Conservation (phyloP, 2,329 filamentous ascomycete genomes). For the Trichoderma atroviride region DNA sequence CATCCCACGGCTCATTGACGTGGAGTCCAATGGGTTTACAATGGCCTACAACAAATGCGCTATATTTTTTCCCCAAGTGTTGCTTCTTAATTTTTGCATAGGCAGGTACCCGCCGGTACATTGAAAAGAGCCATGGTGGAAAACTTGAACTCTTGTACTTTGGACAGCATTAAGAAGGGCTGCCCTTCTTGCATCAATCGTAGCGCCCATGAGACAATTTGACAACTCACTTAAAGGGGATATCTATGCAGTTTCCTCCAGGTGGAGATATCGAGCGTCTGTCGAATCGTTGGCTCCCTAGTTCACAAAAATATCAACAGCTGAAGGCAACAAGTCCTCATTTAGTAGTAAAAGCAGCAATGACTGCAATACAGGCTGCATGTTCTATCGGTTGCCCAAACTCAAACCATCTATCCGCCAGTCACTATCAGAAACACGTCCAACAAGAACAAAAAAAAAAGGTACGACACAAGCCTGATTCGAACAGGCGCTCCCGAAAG, state of each 20-base stretch:
- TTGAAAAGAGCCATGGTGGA: neutral
- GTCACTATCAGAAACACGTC: neutral
- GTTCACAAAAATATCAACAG: too few species aligned
- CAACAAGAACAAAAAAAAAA: neutral
- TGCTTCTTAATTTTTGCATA: neutral
- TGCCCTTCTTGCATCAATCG: neutral
- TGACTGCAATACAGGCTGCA: neutral
- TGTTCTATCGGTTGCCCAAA: neutral
- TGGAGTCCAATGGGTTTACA: neutral
- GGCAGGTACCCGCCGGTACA: neutral
- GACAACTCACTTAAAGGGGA: neutral
- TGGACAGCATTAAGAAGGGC: neutral
- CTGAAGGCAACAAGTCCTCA: neutral
- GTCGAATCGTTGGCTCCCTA: neutral
- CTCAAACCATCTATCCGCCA: neutral
- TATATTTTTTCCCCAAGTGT: neutral
- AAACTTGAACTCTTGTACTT: neutral
- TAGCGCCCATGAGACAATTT: neutral
- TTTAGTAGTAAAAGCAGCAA: neutral
- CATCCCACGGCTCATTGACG: too few species aligned
- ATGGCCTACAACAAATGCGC: neutral
- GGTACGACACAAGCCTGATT: slow-evolving; percentile 24
- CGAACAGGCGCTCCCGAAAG: slow-evolving; percentile 26
- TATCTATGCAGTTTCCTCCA: neutral
- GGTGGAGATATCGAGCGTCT: neutral